Base-by-base conservation (phyloP, 2,329 filamentous ascomycete species). In the Cercospora sp. region DNA sequence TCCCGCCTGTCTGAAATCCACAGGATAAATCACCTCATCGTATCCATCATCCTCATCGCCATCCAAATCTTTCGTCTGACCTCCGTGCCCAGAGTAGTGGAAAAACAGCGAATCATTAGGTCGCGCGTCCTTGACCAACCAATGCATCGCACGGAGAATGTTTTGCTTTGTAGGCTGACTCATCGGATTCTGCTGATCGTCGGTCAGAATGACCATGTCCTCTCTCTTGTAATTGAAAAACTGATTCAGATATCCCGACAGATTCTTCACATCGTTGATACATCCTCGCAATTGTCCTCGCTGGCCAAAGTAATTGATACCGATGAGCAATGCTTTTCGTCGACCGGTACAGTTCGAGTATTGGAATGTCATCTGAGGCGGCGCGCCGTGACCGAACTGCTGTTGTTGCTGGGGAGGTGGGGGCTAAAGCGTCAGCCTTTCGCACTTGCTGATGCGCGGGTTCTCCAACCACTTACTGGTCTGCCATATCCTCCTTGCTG, bases 251-350 rank as follows among this genome's bases (percentile, higher is more conserved):
- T 97, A 98, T 60, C 87, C 86, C 23, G 93, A 97, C 93, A 98
- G 97, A 83, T 97, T 97, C 81, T 94, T 92, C 53, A 97, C 94
- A 78, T 98, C 94, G 78, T 98, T 97, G 84, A 97, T 97, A 78
- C 94, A 98, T 57, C 94, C 94, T 67, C 93, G 86, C 59, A 97
- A 85, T 83, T 97, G 92, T 30, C 94, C 94, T 67, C 92, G 89
- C 81, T 97, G 94, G 62, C 91, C 90, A 78, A 97, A 97, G 82
- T 98, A 97, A 82, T 97, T 97, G 84, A 97, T 97, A 65, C 94
- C 94, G 73, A 97, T 94, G 69, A 98, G 81, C 31, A 97, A 83
- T 4, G 94, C 94, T 82, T 97, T 97, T 78, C 94, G 86, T 75
- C 89, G 88, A 57, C 94, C 94, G 5, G 91, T 96, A 79, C 94